Conservation (phyloP, 495 filamentous ascomycete genomes). For the Aspergillus indologenus region DNA sequence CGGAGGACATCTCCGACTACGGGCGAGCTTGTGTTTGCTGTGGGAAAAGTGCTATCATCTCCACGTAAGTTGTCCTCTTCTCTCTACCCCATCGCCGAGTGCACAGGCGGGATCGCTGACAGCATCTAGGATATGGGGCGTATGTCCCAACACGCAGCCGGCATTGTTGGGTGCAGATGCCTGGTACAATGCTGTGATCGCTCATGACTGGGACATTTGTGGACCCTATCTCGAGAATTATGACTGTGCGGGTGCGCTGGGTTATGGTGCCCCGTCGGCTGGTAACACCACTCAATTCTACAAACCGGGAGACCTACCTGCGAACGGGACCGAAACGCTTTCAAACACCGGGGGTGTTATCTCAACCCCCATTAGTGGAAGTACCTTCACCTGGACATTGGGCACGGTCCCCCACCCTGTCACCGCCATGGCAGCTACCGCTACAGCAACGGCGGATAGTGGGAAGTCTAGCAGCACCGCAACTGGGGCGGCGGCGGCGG, state of each 20-base stretch:
- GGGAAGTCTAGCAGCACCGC: too few relatives aligned
- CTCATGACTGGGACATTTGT: slow-evolving; percentile 14
- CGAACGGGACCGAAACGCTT: slow-evolving; percentile 17
- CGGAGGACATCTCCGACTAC: neutral
- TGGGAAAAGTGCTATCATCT: slow-evolving; percentile 19
- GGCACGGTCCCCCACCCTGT: neutral
- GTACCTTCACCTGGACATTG: slow-evolving; percentile 21
- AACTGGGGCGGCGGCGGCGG: too few relatives aligned
- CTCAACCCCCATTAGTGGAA: slow-evolving; percentile 16
- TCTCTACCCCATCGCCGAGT: too few relatives aligned
- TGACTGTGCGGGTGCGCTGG: slow-evolving; percentile 16
- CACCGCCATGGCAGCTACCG: too few relatives aligned
- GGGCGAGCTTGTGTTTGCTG: slow-evolving; percentile 23
- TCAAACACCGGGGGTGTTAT: slow-evolving; percentile 14
- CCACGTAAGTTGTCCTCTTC: slow-evolving; percentile 15
- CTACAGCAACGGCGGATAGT: too few relatives aligned
- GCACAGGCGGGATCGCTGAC: too few relatives aligned
- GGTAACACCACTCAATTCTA: slow-evolving; percentile 11
- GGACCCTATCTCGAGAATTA: slow-evolving; percentile 8
- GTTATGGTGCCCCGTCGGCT: slow-evolving; percentile 3
- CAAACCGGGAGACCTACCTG: slow-evolving; percentile 9
- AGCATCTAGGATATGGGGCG: slow-evolving; percentile 18
- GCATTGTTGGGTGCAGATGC: slow-evolving; percentile 11
- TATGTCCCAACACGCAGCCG: slow-evolving; percentile 22
- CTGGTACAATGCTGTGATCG: neutral